phyloP scores from a whole-genome alignment of 768 basidiomycete species.

The Trametes gibbosa region DNA sequence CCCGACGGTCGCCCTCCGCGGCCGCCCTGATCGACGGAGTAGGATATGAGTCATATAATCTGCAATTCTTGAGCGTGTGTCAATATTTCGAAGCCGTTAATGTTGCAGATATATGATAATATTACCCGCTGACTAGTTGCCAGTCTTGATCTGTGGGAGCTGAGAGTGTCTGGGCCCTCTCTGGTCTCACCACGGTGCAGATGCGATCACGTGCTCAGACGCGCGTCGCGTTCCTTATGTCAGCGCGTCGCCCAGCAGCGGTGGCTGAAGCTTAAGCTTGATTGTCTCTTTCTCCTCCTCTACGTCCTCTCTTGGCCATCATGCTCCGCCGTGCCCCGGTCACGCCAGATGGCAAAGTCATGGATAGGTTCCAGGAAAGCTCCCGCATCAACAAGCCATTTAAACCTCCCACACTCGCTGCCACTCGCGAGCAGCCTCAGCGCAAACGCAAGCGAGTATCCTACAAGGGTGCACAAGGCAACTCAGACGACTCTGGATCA shows the following conservation, averaged over 20 bases:
- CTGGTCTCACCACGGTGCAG: no score
- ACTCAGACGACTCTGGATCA: conserved; percentile 50
- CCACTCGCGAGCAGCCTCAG: conserved; percentile 58
- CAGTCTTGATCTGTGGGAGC: no score
- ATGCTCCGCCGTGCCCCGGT: conserved; percentile 75
- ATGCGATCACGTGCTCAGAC: conserved; percentile 13
- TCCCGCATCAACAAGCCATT: conserved; percentile 75
- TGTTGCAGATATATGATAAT: no score
- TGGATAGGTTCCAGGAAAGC: conserved; percentile 71
- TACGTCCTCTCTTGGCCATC: not conserved
- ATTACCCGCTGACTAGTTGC: no score
- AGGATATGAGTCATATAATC: no score
- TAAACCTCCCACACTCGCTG: conserved; percentile 60
- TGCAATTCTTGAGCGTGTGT: no score
- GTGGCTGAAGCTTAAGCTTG: not conserved
- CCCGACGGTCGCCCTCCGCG: no score
- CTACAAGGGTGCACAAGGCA: conserved; percentile 68
- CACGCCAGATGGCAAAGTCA: conserved; percentile 62
- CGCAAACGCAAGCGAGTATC: conserved; percentile 88
- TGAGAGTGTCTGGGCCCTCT: no score
- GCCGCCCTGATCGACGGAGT: no score
- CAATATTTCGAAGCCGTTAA: no score
- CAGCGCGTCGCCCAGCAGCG: not conserved
- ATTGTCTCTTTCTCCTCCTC: conserved; percentile 1
- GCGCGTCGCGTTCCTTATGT: conserved; percentile 20